These are phyloP conservation scores for Juncus effusus DNA, from an alignment of 176 grass and related monocot species.

Conservation along the genomic window DNA sequence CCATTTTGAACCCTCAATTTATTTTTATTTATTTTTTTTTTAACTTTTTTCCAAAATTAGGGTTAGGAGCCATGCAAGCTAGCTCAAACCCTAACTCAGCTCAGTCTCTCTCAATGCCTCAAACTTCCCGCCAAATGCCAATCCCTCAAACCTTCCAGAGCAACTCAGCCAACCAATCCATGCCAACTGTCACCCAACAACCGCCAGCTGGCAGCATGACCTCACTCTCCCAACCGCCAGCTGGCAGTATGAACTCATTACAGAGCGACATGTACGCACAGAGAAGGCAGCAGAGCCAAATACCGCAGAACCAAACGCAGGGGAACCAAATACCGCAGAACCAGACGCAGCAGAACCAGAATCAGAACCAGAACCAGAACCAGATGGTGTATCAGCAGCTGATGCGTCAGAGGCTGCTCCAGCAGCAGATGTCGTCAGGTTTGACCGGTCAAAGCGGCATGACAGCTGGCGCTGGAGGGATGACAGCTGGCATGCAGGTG, in stretches of 20 bases:
- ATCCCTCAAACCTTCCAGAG: constrained; percentile 30
- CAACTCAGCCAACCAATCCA: constrained; percentile 26
- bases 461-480: no score
- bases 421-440: no score
- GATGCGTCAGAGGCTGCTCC: constrained; percentile 34
- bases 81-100: constrained; percentile 6
- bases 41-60: constrained; percentile 38
- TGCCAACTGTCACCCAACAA: constrained; percentile 23
- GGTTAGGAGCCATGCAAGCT: constrained; percentile 31
- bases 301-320: constrained; percentile 1
- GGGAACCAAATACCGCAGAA: neutral
- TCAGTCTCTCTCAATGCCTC: no score
- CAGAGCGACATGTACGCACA: constrained; percentile 33
- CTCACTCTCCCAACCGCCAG: neutral
- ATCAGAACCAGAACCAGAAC: constrained; percentile 9
- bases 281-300: constrained; percentile 33
- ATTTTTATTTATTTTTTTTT: neutral
- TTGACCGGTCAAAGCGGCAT: no score
- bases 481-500: no score
- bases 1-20: no score
- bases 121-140: neutral
- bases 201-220: neutral
- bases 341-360: constrained; percentile 33
- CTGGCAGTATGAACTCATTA: no score
- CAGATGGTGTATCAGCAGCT: constrained; percentile 28